These are phyloP conservation scores for Ophiocordyceps camponoti-leonardi DNA, from an alignment of 2,329 filamentous ascomycete species.

Conservation along the genomic window DNA sequence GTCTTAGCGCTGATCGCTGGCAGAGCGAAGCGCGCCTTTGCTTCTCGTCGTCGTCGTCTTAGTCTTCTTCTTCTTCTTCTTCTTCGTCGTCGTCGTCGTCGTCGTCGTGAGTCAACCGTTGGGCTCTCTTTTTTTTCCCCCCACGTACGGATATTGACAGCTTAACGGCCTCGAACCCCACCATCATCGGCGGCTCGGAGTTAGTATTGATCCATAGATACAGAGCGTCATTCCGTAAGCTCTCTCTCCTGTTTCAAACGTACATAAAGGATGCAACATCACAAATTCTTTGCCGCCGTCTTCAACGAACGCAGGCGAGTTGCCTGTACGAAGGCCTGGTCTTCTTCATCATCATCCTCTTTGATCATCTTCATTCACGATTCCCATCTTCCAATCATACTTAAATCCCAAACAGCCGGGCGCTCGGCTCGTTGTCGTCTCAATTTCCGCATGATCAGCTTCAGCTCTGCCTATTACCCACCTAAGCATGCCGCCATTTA, in stretches of 20 bases:
- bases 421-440: neutral
- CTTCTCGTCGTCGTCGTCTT: neutral
- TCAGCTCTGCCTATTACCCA: conserved; percentile 12
- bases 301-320: too few species aligned
- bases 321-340: too few species aligned
- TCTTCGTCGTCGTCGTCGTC: neutral
- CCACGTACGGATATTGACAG: too few species aligned
- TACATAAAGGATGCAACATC: too few species aligned
- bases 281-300: too few species aligned
- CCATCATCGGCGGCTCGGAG: neutral
- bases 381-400: neutral
- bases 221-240: neutral
- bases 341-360: too few species aligned
- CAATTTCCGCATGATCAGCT: conserved; percentile 7
- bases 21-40: neutral
- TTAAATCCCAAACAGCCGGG: neutral
- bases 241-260: too few species aligned
- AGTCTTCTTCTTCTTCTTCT: neutral
- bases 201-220: conserved; percentile 1
- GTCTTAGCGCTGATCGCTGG: neutral
- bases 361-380: too few species aligned
- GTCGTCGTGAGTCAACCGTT: neutral
- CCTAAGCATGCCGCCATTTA: conserved; percentile 12
- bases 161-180: neutral
- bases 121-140: too few species aligned